Percentiles rank a stretch among this genome's conserved stretches.
These are phyloP conservation scores for Suhomyces wounanorum DNA, from an alignment of 1,139 yeast species.

Conservation along the genomic window DNA sequence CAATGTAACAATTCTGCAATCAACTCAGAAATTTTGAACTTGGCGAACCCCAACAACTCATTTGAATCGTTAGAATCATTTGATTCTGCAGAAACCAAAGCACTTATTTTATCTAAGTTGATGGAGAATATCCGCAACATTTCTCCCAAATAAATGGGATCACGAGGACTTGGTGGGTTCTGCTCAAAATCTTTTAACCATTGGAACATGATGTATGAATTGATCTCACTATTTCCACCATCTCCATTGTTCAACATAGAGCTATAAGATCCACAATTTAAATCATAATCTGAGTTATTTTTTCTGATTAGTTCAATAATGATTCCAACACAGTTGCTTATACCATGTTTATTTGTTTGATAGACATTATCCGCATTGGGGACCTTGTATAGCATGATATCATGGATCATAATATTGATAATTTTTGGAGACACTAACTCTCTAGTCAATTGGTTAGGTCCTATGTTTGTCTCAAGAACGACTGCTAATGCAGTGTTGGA, in stretches of 20 bases:
- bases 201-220: conserved; percentile 46
- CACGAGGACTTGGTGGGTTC: conserved; percentile 50
- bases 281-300: conserved; percentile 51
- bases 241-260: conserved; percentile 32
- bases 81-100: conserved; percentile 24
- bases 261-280: conserved; percentile 46
- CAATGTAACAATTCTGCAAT: conserved; percentile 52
- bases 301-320: conserved; percentile 50
- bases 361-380: conserved; percentile 16
- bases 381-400: conserved; percentile 38
- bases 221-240: conserved; percentile 42
- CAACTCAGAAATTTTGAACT: conserved; percentile 45
- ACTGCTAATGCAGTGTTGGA: conserved; percentile 61
- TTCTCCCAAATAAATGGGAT: conserved; percentile 49
- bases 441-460: conserved; percentile 48
- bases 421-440: conserved; percentile 45
- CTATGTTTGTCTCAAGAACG: conserved; percentile 50
- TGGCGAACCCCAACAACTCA: conserved; percentile 40
- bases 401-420: conserved; percentile 40
- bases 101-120: conserved; percentile 34
- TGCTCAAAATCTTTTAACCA: conserved; percentile 52
- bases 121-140: conserved; percentile 45
- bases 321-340: conserved; percentile 49
- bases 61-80: conserved; percentile 16
- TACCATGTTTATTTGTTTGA: conserved; percentile 47